phyloP scores from a whole-genome alignment of 108 stramenopile genomes.

The Tribonema minus region DNA sequence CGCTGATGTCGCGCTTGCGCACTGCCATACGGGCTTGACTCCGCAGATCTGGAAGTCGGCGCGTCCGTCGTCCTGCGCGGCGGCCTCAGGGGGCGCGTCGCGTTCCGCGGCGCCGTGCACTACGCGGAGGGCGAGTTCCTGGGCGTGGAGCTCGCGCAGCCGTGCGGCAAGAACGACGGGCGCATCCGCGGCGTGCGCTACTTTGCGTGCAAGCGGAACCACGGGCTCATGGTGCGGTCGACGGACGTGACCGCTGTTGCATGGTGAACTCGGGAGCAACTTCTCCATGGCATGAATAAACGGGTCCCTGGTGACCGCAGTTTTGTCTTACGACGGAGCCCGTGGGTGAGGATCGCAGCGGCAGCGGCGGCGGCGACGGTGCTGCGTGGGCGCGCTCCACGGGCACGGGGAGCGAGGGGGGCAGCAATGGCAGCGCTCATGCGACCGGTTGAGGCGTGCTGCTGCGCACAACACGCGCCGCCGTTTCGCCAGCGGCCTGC shows the following conservation, averaged over 20 bases:
- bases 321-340: too few species aligned
- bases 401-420: too few species aligned
- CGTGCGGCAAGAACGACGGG: constrained; percentile 53
- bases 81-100: background rate
- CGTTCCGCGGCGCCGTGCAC: constrained; percentile 36
- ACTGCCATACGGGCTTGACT: background rate
- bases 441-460: too few species aligned
- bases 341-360: too few species aligned
- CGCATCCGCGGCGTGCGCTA: constrained; percentile 42
- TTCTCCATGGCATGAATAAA: too few species aligned
- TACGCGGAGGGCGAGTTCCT: constrained; percentile 54
- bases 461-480: too few species aligned
- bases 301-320: too few species aligned
- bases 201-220: constrained; percentile 38
- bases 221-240: constrained; percentile 39
- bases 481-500: too few species aligned
- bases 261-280: too few species aligned
- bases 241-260: background rate
- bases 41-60: background rate
- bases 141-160: constrained; percentile 49
- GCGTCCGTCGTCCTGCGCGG: background rate
- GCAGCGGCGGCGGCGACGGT: too few species aligned
- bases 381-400: too few species aligned
- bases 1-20: background rate
- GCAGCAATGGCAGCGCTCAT: too few species aligned